Percentiles rank a stretch among this genome's conserved stretches.
phyloP scores from a whole-genome alignment of 1,139 yeast species.

The Kazachstania sp. region DNA sequence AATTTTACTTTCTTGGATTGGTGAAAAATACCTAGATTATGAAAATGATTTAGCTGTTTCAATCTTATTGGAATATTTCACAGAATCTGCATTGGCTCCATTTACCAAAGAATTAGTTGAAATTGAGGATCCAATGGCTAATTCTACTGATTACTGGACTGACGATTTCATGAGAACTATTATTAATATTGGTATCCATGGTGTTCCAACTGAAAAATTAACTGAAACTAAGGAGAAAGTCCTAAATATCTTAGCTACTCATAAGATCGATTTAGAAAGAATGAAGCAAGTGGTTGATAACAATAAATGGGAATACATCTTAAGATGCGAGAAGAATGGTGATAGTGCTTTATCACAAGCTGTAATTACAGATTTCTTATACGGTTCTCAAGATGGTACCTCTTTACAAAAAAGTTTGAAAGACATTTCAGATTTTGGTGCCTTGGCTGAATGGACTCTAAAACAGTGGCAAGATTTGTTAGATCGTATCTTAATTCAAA shows the following conservation, averaged over 20 bases:
- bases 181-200: conserved; percentile 51
- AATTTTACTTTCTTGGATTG: conserved; percentile 68
- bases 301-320: conserved; percentile 52
- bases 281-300: conserved; percentile 62
- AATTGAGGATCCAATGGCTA: conserved; percentile 73
- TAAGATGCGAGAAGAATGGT: conserved; percentile 54
- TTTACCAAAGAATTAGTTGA: conserved; percentile 67
- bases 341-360: conserved; percentile 53
- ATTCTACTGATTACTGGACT: conserved; percentile 58
- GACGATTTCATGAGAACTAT: conserved; percentile 60
- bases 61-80: conserved; percentile 63
- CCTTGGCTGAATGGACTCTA: conserved; percentile 50
- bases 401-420: conserved; percentile 49
- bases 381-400: conserved; percentile 55
- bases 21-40: conserved; percentile 54
- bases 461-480: conserved; percentile 61
- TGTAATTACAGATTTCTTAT: conserved; percentile 71
- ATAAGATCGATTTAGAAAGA: conserved; percentile 55
- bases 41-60: conserved; percentile 60
- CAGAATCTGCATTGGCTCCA: conserved; percentile 65
- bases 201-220: conserved; percentile 67
- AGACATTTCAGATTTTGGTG: conserved; percentile 53
- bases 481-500: conserved; percentile 47
- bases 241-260: conserved; percentile 44
- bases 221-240: conserved; percentile 45